Evolutionary conservation across 768 basidiomycete species (phyloP).

Genomic region (Asterophora parasitica): DNA sequence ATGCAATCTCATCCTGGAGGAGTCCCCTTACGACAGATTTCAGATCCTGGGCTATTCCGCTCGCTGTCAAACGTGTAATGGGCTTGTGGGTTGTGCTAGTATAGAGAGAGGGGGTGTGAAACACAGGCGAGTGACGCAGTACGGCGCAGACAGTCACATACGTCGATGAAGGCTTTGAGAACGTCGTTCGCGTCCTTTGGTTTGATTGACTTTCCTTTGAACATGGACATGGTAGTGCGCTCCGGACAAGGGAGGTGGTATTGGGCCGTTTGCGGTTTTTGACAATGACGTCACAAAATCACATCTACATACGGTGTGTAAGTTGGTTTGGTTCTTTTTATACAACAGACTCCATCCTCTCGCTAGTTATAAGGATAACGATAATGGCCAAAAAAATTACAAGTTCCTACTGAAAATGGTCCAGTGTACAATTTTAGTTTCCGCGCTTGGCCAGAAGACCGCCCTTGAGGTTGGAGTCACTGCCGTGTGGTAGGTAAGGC

Average conservation of each 20-base stretch:
- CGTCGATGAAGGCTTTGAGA: conserved; percentile 15
- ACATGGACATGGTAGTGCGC: conserved; percentile 1
- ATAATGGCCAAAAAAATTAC: neutral
- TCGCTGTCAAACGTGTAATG: conserved; percentile 62
- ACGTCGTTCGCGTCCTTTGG: conserved; percentile 3
- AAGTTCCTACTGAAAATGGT: neutral
- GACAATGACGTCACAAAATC: conserved; percentile 13
- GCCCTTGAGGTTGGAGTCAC: conserved; percentile 64
- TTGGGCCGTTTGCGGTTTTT: conserved; percentile 1
- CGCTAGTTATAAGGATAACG: neutral
- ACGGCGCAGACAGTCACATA: conserved; percentile 1
- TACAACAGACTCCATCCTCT: neutral
- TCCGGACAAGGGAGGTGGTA: too few relatives aligned
- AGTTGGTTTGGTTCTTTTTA: neutral
- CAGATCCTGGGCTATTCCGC: conserved; percentile 49
- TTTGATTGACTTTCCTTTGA: neutral
- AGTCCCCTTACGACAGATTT: conserved; percentile 50
- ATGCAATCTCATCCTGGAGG: conserved; percentile 48
- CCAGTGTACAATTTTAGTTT: conserved; percentile 37
- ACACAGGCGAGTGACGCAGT: neutral
- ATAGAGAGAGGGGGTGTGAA: neutral
- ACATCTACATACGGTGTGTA: too few relatives aligned
- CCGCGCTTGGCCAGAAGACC: conserved; percentile 68
- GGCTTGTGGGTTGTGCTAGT: conserved; percentile 45
- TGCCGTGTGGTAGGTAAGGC: conserved; percentile 22